These are phyloP conservation scores for Xylaria sp. DNA, from an alignment of 2,329 filamentous ascomycete genomes.

Conservation along the genomic window DNA sequence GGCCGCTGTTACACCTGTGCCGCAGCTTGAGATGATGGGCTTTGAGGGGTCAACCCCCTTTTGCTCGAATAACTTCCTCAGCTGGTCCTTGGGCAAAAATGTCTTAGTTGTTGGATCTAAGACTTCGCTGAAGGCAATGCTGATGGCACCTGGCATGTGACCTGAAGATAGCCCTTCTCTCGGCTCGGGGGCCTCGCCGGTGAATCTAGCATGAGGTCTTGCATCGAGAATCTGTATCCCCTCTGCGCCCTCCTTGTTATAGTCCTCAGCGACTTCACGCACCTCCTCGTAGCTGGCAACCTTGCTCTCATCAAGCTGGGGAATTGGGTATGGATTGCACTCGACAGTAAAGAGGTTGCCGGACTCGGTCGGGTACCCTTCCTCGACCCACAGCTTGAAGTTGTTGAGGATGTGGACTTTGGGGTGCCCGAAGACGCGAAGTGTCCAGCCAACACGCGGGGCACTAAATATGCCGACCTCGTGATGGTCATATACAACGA, in stretches of 20 bases:
- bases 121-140: conserved; percentile 80
- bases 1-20: conserved; percentile 92
- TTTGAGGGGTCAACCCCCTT: conserved; percentile 82
- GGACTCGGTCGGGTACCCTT: conserved; percentile 83
- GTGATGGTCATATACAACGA: conserved; percentile 93
- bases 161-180: conserved; percentile 86
- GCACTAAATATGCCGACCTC: conserved; percentile 95
- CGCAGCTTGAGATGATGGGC: conserved; percentile 88
- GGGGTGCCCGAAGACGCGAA: conserved; percentile 87
- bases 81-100: conserved; percentile 75
- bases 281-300: conserved; percentile 87
- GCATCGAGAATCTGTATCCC: conserved; percentile 92
- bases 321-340: conserved; percentile 72
- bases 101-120: conserved; percentile 86
- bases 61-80: conserved; percentile 79
- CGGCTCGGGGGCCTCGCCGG: conserved; percentile 85
- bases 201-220: conserved; percentile 80
- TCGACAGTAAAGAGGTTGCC: conserved; percentile 76
- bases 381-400: conserved; percentile 90
- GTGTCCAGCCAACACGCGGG: conserved; percentile 92
- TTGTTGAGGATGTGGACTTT: conserved; percentile 94
- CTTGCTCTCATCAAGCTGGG: conserved; percentile 67
- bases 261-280: conserved; percentile 77
- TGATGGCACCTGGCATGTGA: conserved; percentile 90
- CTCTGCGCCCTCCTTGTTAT: conserved; percentile 84